Evolutionary conservation across 108 stramenopile species (phyloP), one percentile per base, ranked within the genome.

Genomic region (Parmales sp.): DNA sequence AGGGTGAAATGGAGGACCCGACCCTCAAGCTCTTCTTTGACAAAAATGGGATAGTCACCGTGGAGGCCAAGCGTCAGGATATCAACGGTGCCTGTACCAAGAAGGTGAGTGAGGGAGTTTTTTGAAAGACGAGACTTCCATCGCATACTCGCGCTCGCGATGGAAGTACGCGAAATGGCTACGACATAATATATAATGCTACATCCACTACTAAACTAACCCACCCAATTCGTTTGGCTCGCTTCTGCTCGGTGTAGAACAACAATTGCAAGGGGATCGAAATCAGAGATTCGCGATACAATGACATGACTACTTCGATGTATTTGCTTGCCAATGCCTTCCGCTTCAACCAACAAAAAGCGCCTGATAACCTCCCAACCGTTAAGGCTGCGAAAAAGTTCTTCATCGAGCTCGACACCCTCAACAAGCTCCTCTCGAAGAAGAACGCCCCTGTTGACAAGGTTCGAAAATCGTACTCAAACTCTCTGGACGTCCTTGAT

Each of bases 321-420:
- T 91, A 91, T 63, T 69, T 91, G 45, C 75, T 91, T 43, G 90
- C 78, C 22, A 91, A 91, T 69, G 90, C 90, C 5, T 91, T 91
- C 69, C 83, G 90, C 8, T 80, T 88, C 73, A 89, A 91, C 74
- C 90, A 91, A 44, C 76, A 75, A 51, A 91, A 91, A 67, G 85
- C 90, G 20, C 90, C 90, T 2, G 90, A 91, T 41, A 87, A 86
- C 64, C 51, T 91, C 44, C 90, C 90, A 8, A 85, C 87, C 0
- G 90, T 91, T n/a, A 76, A 83, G 50, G 90, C 90, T 5, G 87
- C 90, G 4, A 88, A 87, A 69, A 75, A 76, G 44, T 91, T 91
- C 73, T 91, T 91, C 79, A 86, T 84, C 45, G 75, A 85, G 68
- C 86, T 91, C 74, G 38, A 65, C 16, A 39, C 22, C 41, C 8